A percentile compares a stretch with the other conserved stretches of the same genome.
phyloP scores from a whole-genome alignment of 2,329 filamentous ascomycete species.

The Zymoseptoria tritici region DNA sequence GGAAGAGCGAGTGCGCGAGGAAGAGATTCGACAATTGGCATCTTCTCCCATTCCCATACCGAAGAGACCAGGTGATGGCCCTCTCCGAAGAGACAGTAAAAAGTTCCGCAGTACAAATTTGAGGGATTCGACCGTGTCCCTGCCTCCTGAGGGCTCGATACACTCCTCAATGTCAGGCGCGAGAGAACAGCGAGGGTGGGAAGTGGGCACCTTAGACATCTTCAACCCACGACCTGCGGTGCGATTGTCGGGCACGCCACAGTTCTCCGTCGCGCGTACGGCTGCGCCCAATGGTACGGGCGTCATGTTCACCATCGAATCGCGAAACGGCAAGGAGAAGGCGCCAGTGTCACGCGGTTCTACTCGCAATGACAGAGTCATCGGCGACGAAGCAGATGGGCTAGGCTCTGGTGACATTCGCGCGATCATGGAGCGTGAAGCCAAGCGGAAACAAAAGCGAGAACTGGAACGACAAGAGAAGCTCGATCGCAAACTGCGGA shows the following conservation, averaged over 20 bases:
- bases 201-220: constrained; percentile 64
- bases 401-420: constrained; percentile 77
- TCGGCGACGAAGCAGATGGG: constrained; percentile 69
- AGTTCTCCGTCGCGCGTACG: constrained; percentile 42
- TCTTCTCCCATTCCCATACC: constrained; percentile 58
- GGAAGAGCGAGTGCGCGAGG: constrained; percentile 70
- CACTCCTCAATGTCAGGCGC: constrained; percentile 68
- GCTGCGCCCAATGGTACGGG: constrained; percentile 14
- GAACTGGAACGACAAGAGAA: constrained; percentile 60
- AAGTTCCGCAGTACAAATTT: constrained; percentile 53
- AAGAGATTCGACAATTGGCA: constrained; percentile 75
- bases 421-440: constrained; percentile 84
- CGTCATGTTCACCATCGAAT: constrained; percentile 17
- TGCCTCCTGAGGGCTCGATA: constrained; percentile 66
- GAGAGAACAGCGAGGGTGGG: constrained; percentile 70
- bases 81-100: constrained; percentile 58
- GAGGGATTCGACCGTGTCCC: constrained; percentile 59
- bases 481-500: constrained; percentile 56
- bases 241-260: constrained; percentile 61
- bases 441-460: constrained; percentile 70
- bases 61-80: constrained; percentile 39
- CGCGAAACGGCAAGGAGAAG: constrained; percentile 13
- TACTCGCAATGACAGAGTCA: constrained; percentile 48
- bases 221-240: constrained; percentile 80
- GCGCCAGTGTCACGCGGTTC: constrained; percentile 17